Evolutionary conservation across 1,284 basidiomycete species (phyloP).

Genomic region (Malassezia furfur): DNA sequence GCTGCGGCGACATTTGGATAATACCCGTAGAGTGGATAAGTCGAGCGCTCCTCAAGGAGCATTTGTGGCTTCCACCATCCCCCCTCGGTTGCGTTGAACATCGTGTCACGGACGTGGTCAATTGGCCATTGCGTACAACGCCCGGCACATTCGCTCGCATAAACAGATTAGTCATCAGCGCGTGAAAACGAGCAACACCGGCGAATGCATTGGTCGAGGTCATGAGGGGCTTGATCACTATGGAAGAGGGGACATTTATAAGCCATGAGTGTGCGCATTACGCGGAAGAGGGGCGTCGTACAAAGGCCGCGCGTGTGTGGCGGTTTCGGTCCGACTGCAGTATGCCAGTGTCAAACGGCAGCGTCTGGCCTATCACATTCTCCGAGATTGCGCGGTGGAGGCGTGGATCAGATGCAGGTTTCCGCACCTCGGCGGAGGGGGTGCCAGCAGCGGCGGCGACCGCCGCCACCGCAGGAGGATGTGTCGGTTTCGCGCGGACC

Average conservation of each 20-base stretch:
- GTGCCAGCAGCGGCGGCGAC: no score
- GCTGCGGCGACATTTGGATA: constrained; percentile 12
- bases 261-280: not conserved
- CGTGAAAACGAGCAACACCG: no score
- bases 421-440: not conserved
- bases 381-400: constrained; percentile 13
- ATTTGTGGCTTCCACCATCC: not conserved
- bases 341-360: constrained; percentile 10
- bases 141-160: no score
- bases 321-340: not conserved
- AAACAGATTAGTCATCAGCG: no score
- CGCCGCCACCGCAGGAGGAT: no score
- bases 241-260: no score
- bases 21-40: constrained; percentile 16
- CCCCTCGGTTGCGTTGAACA: no score
- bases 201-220: no score
- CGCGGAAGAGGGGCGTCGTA: not conserved
- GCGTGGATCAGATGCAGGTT: not conserved
- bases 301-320: not conserved
- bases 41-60: not conserved
- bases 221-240: no score
- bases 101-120: no score
- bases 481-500: not conserved
- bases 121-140: no score
- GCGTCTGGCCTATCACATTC: constrained; percentile 16